Conservation (phyloP, 495 filamentous ascomycete species). For the Amorphotheca resinae region DNA sequence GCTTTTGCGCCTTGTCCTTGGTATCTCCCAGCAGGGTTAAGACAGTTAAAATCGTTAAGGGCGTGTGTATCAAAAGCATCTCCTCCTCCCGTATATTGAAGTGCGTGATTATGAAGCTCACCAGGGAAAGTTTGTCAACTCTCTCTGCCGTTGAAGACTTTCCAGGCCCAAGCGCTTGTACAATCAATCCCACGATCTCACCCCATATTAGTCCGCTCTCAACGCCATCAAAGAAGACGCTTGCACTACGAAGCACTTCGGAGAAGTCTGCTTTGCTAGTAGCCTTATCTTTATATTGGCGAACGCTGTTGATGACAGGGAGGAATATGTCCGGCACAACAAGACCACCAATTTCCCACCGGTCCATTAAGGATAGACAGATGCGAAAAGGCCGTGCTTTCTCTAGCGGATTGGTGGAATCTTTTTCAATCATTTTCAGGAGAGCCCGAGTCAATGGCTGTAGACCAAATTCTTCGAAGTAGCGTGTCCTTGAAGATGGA, state of each 20-base stretch:
- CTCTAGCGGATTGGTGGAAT: constrained; percentile 45
- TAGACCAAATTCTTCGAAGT: constrained; percentile 72
- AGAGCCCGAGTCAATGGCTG: constrained; percentile 62
- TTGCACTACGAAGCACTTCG: constrained; percentile 88
- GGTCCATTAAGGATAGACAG: constrained; percentile 90
- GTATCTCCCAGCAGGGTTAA: constrained; percentile 47
- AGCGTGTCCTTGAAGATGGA: constrained; percentile 43
- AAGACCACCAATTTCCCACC: constrained; percentile 88
- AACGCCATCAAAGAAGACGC: constrained; percentile 92
- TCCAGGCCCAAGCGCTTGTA: constrained; percentile 40
- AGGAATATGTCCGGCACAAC: constrained; percentile 82
- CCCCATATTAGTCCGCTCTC: constrained; percentile 89
- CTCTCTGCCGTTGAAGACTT: constrained; percentile 29
- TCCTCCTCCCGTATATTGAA: constrained; percentile 96
- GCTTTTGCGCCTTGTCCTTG: constrained; percentile 16
- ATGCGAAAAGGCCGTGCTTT: constrained; percentile 82
- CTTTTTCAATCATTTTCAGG: constrained; percentile 55
- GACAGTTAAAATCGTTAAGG: constrained; percentile 55
- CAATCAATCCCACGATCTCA: constrained; percentile 51
- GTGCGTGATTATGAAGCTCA: constrained; percentile 68
- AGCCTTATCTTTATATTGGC: constrained; percentile 49
- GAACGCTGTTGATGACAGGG: constrained; percentile 68
- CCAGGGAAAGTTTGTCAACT: constrained; percentile 51
- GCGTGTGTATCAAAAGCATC: constrained; percentile 79
- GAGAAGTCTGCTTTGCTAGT: constrained; percentile 51